Evolutionary conservation across 2,329 filamentous ascomycete species (phyloP).

Genomic region (Verticillium albo-atrum): DNA sequence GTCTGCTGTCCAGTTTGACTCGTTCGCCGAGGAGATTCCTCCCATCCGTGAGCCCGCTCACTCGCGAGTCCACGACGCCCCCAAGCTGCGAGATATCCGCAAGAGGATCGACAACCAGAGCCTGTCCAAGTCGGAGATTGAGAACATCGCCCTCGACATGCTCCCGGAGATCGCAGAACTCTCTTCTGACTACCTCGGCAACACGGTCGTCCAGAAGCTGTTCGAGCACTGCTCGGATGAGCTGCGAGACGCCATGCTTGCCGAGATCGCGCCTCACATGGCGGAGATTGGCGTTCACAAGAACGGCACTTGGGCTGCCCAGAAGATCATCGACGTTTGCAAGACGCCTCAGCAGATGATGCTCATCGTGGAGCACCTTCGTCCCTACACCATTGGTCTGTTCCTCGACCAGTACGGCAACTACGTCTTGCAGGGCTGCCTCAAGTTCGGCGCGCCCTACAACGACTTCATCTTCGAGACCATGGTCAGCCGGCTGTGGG

Average conservation of each 20-base stretch:
- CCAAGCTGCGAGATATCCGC: constrained; percentile 88
- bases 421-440: constrained; percentile 93
- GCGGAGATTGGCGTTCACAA: constrained; percentile 98
- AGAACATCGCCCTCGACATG: constrained; percentile 90
- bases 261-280: constrained; percentile 82
- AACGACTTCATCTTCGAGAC: constrained; percentile 98
- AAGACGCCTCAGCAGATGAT: constrained; percentile 79
- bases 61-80: constrained; percentile 86
- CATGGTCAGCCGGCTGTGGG: constrained; percentile 93
- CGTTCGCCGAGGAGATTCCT: constrained; percentile 81
- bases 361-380: constrained; percentile 78
- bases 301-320: constrained; percentile 98
- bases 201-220: constrained; percentile 98
- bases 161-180: constrained; percentile 94
- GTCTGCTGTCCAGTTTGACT: constrained; percentile 68
- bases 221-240: constrained; percentile 94
- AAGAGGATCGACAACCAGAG: constrained; percentile 97
- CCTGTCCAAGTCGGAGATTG: constrained; percentile 80
- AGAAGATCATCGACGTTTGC: constrained; percentile 98
- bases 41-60: constrained; percentile 83
- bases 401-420: constrained; percentile 99
- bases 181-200: constrained; percentile 92
- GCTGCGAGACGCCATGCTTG: constrained; percentile 86
- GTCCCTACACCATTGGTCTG: constrained; percentile 81
- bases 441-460: constrained; percentile 83